A percentile compares a stretch with the other conserved stretches of the same genome.
Conservation (phyloP, 169 alveolate species). For the Cryptosporidium xiaoi region DNA sequence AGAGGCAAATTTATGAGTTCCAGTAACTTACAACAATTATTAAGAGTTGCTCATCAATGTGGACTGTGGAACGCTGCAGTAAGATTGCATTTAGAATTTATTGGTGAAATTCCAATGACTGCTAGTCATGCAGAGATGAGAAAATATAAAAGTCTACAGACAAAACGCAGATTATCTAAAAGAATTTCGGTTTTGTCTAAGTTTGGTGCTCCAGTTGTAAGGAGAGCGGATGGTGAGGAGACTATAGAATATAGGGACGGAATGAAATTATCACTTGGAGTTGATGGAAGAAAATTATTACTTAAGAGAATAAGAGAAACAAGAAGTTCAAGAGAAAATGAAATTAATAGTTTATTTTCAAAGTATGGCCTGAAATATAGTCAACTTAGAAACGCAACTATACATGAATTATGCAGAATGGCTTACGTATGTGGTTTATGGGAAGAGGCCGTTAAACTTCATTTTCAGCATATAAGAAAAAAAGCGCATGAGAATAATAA, state of each 20-base stretch:
- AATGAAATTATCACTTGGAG: conserved; percentile 75
- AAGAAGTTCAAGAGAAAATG: conserved; percentile 74
- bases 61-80: conserved; percentile 75
- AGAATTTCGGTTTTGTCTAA: conserved; percentile 70
- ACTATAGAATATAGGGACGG: conserved; percentile 74
- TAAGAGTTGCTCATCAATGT: conserved; percentile 74
- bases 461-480: conserved; percentile 70
- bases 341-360: conserved; percentile 70
- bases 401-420: conserved; percentile 74
- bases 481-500: conserved; percentile 64
- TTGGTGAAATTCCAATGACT: conserved; percentile 75
- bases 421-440: conserved; percentile 77
- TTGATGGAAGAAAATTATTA: conserved; percentile 63
- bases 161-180: conserved; percentile 70
- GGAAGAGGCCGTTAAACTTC: conserved; percentile 76
- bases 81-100: conserved; percentile 65
- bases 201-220: conserved; percentile 74
- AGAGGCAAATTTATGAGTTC: conserved; percentile 73
- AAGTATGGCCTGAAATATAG: conserved; percentile 75
- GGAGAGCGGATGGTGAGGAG: conserved; percentile 75
- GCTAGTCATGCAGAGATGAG: conserved; percentile 75
- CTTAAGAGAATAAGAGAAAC: conserved; percentile 60
- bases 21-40: conserved; percentile 59
- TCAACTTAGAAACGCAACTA: conserved; percentile 76
- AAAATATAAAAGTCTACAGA: conserved; percentile 62